Base-by-base conservation (phyloP, 345 rosid genomes). In the Citrus inodora region DNA sequence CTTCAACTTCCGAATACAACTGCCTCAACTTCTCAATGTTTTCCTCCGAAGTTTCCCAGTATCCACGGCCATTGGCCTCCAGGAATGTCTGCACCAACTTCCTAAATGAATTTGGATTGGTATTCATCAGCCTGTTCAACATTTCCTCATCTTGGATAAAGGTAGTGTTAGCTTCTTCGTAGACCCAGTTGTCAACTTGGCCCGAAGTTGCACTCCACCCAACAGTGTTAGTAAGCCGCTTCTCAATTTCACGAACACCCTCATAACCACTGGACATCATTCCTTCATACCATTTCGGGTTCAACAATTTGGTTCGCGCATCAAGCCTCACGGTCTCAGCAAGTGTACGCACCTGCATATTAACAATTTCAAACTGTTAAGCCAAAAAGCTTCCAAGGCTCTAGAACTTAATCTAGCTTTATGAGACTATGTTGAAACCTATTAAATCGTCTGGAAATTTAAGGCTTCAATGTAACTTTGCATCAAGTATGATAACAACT, bases 141-240 rank as follows among this genome's bases (percentile, higher is more conserved):
- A 94, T 96, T 75, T 92, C 92, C 89, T 96, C 95, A 64, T 96
- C 99, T 81, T 96, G 79, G 64, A 96, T 90, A 89, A 96, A 96
- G 2, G 99, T 96, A 9, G 98, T 28, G 90, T 94, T 96, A 9
- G 98, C 99, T 77, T 96, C 99, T 38, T 96, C 98, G 25, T 96
- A 92, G 0, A 94, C 99, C 98, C 98, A 94, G 80, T 96, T 94
- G 86, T 96, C 99, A 3, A 96, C 99, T 83, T 96, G 98, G 40
- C 99, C 98, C 0, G 98, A 96, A 0, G 99, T 96, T 73, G 98
- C 99, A 82, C 98, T 96, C 99, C 99, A 96, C 70, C 99, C 99
- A 4, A 96, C 99, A 0, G 97, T 96, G 71, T 96, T 94, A 4
- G 97, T 90, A 9, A 96, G 91, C 77, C 99, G 83, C 88, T 96